Evolutionary conservation across 129 eudicot genomes (phyloP).

Genomic region (Escallonia rubra): DNA sequence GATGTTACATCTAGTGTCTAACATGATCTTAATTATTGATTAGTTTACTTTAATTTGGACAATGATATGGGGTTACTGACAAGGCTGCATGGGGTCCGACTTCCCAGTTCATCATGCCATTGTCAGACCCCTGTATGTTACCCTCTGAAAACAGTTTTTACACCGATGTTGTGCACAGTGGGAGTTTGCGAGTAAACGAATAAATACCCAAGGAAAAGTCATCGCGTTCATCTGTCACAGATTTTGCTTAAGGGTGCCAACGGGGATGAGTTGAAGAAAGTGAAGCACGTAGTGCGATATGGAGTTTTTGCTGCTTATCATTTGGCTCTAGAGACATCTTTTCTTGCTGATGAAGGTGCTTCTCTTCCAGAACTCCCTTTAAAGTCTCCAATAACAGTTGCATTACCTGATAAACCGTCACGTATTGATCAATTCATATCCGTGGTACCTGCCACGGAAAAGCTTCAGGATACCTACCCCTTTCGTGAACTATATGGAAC

Average conservation of each 20-base stretch:
- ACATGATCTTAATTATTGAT: no score
- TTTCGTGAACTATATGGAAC: conserved; percentile 3
- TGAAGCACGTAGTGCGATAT: conserved; percentile 51
- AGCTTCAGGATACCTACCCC: conserved; percentile 15
- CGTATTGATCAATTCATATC: conserved; percentile 43
- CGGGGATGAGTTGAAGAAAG: conserved; percentile 58
- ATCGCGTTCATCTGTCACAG: conserved; percentile 19
- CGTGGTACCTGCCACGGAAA: conserved; percentile 25
- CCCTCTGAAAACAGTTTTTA: no score
- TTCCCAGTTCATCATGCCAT: no score
- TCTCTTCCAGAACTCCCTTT: conserved; percentile 51
- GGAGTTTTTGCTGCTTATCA: conserved; percentile 69
- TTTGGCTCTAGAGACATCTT: conserved; percentile 62
- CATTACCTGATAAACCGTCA: conserved; percentile 51
- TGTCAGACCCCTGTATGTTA: no score
- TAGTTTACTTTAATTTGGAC: no score
- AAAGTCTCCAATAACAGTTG: conserved; percentile 47
- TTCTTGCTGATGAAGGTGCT: conserved; percentile 76
- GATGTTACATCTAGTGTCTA: no score
- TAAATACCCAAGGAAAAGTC: not conserved
- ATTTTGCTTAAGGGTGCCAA: conserved; percentile 55
- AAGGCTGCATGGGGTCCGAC: no score
- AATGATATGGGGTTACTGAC: no score
- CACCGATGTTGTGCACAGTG: no score
- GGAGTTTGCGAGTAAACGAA: no score